Base-by-base conservation (phyloP, 441 rosid species). In the Gossypium davidsonii region DNA sequence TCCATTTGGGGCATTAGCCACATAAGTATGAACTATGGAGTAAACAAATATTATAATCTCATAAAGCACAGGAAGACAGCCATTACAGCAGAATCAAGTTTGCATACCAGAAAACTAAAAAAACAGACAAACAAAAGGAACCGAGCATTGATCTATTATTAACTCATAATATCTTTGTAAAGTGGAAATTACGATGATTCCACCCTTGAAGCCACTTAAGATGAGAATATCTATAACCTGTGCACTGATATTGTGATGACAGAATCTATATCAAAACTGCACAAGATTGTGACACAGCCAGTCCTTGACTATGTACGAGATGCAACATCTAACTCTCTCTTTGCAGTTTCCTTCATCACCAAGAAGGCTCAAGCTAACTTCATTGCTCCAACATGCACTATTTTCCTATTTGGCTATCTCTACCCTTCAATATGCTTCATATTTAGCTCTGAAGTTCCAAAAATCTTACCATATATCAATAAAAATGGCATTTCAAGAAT, bases 221-320 rank as follows among this genome's bases (percentile, higher is more conserved):
- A 3, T 25, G 18, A 48, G 11, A 48, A 53, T 4, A 67, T 25
- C 39, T 25, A 48, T 23, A 25, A 25, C 21, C 57, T 8, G 57
- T 48, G 26, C 17, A 12, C 42, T 48, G 42, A 23, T 25, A 67
- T 66, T 21, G 3, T 48, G 70, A 46, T 23, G 70, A 66, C 37
- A 65, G 18, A 46, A 66, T 46, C 70, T 3, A 66, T 21, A 12
- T 21, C 20, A 66, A 25, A 48, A 67, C 58, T n/a, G 58, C 23
- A 48, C 57, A 69, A 15, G n/a, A 49, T 39, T 49, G 31, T 49
- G 26, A 49, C 8, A 3, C 1, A 9, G 58, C 31, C 53, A 49
- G 25, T 15, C 44, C 58, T 67, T 14, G 71, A 67, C 52, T n/a
- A 67, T 5, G 58, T n/a, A 67, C 15, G n/a, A 48, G 58, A 67